Base-by-base conservation (phyloP, 73 alveolate genomes). In the Tetrahymena thermophila region DNA sequence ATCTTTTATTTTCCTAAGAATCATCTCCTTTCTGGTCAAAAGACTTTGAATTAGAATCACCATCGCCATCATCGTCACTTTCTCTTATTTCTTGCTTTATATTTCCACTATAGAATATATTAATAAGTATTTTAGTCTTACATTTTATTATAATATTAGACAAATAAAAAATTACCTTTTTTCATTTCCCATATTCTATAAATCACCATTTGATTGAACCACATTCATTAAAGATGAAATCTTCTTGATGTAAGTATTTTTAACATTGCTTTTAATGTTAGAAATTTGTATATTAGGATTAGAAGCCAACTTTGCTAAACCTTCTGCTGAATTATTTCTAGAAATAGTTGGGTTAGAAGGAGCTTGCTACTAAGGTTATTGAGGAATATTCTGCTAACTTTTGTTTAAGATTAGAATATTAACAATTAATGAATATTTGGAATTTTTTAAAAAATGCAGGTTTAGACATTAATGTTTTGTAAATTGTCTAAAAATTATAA, bases 231-330 rank as follows among this genome's bases (percentile, higher is more conserved):
- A 83, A 19, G 95, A 89, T 35, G 85, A 85, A 0, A 95, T 95
- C 35, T 95, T 95, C 95, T 95, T 95, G 34, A 95, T 95, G 58
- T 95, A 95, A 17, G 97, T 94, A 95, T 95, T 95, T 44, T 95
- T 95, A 42, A 95, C 97, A 95, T 95, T 95, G 17, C 97, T 95
- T 35, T 95, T 95, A 28, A 95, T 95, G n/a, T 85, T 95, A 4
- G 89, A 71, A 13, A 71, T 71, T 21, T 71, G 23, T n/a, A 71
- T 71, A 71, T 71, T 71, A 1, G 89, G 37, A 34, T 71, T 71
- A n/a, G 35, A 71, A 31, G 89, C 35, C 31, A 71, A 31, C 89
- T 71, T 71, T 71, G 89, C 89, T 71, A 71, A 71, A 7, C 40
- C 89, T 71, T 71, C 89, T 6, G 89, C 89, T 71, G 89, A 71